Base-by-base conservation (phyloP, 2,329 filamentous ascomycete genomes). In the Bipolaris oryzae region DNA sequence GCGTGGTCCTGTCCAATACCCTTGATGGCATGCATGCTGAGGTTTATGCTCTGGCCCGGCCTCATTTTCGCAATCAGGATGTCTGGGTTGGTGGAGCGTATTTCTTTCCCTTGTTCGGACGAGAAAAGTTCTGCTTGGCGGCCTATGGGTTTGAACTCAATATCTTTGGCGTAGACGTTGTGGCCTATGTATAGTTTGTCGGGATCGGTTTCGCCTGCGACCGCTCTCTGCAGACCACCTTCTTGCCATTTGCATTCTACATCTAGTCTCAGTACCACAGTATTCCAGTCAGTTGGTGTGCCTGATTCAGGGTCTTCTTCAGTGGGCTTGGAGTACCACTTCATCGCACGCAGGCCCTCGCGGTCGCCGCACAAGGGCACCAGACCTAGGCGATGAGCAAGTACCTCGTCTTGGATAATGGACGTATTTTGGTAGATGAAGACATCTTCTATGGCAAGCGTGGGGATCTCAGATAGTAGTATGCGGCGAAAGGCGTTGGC, bases 401-500 rank as follows among this genome's bases (percentile, higher is more conserved):
- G 87, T 4, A 99, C 94, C 81, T 99, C 95, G 74, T 99, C 95
- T 76, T 98, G 94, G 71, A 99, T 95, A 34, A 99, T 92, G 5
- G 92, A 96, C 48, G 94, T 98, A 82, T 99, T 99, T 82, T 97
- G 96, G 75, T 91, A 86, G 63, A 98, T 88, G 79, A 90, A 99
- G 74, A 96, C 91, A 61, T 87, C 89, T 82, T 99, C 95, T 71
- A 99, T 93, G 66, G 96, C 95, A 43, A 99, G 85, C 2, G 92
- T 95, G 16, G 94, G 92, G 50, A 99, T 90, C 81, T 99, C 96
- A 66, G 94, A 86, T 76, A 99, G 89, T 70, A 98, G 85, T 70
- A 98, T 98, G 69, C 95, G 92, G 59, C 95, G 92, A 82, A 98
- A 96, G 72, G 96, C 95, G 76, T 99, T 99, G 72, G 95, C 92